These are phyloP conservation scores for Alectoria sarmentosa DNA, from an alignment of 495 filamentous ascomycete species.

Conservation along the genomic window DNA sequence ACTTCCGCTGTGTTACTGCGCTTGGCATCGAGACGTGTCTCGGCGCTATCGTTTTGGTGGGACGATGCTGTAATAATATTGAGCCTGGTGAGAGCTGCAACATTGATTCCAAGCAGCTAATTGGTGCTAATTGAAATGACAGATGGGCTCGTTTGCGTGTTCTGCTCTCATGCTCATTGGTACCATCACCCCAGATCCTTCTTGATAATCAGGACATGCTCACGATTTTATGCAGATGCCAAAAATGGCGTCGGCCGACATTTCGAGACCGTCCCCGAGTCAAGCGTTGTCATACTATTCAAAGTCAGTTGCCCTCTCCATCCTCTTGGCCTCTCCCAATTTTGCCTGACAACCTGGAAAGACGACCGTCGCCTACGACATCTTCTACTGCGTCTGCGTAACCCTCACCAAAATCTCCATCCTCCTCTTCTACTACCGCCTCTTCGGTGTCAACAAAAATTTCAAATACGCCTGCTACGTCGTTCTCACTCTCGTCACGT, in stretches of 20 bases:
- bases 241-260: slow-evolving; percentile 8
- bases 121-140: neutral
- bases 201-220: neutral
- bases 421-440: slow-evolving; percentile 30
- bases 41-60: slow-evolving; percentile 10
- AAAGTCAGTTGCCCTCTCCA: neutral
- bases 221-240: neutral
- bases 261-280: slow-evolving; percentile 7
- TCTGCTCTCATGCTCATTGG: neutral
- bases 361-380: slow-evolving; percentile 17
- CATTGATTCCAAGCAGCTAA: neutral
- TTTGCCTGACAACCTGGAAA: neutral
- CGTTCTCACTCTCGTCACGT: slow-evolving; percentile 7
- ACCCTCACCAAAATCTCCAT: slow-evolving; percentile 27
- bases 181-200: neutral
- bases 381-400: slow-evolving; percentile 26
- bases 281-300: slow-evolving; percentile 4
- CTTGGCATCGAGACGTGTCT: slow-evolving; percentile 5
- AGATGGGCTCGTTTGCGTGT: neutral
- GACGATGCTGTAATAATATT: slow-evolving; percentile 8
- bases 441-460: slow-evolving; percentile 22
- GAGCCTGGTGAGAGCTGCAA: neutral
- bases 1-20: slow-evolving; percentile 3
- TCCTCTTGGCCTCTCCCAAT: neutral
- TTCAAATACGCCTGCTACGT: slow-evolving; percentile 1